Evolutionary conservation across 495 filamentous ascomycete genomes (phyloP).

Genomic region (Sphaerosporella brunnea): DNA sequence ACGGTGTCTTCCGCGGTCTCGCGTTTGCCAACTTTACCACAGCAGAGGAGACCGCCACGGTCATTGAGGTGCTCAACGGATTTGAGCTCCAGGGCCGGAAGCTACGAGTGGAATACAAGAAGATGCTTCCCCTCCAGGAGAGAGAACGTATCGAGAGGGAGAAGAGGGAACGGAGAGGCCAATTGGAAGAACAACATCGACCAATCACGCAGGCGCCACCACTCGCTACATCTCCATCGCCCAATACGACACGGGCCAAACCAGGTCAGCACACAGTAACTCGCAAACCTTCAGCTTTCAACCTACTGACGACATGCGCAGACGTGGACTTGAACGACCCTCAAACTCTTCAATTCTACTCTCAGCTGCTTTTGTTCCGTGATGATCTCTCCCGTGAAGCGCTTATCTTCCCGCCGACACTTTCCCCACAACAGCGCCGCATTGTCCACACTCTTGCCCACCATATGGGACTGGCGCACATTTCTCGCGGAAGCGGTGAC

Average conservation of each 20-base stretch:
- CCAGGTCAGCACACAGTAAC: conserved; percentile 35
- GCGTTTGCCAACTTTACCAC: conserved; percentile 98
- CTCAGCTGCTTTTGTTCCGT: conserved; percentile 74
- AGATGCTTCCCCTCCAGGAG: conserved; percentile 91
- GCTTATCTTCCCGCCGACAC: conserved; percentile 59
- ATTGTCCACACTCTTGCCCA: conserved; percentile 88
- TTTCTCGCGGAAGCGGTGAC: conserved; percentile 70
- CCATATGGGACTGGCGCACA: conserved; percentile 79
- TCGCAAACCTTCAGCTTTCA: neutral
- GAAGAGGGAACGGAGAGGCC: conserved; percentile 89
- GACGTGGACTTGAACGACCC: conserved; percentile 80
- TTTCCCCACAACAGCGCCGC: conserved; percentile 67
- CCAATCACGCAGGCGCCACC: conserved; percentile 39
- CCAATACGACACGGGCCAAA: conserved; percentile 41
- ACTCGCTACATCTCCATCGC: conserved; percentile 54
- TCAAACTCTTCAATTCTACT: conserved; percentile 69
- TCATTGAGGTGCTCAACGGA: conserved; percentile 83
- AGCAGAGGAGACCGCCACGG: conserved; percentile 72
- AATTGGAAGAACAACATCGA: conserved; percentile 90
- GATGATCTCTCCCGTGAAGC: conserved; percentile 58
- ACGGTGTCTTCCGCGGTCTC: conserved; percentile 87
- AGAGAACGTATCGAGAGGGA: conserved; percentile 91
- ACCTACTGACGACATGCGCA: conserved; percentile 8
- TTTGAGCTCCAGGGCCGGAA: conserved; percentile 90
- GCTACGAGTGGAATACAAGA: conserved; percentile 94